Base-by-base conservation (phyloP, 208 protist species). In the Balamuthia mandrillaris region DNA sequence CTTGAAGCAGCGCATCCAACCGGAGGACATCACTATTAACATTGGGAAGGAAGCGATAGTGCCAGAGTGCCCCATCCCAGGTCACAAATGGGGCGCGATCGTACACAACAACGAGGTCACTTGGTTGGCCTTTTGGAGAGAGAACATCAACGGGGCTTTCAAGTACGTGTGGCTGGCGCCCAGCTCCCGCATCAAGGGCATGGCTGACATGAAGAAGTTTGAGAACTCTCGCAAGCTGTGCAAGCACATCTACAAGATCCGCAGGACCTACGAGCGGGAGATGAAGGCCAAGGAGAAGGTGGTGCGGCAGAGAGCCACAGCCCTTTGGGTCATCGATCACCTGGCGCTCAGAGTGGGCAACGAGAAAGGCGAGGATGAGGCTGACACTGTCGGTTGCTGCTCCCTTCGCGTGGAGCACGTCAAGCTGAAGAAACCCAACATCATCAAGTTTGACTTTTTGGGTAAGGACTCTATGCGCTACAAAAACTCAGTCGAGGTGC, bases 401-500 rank as follows among this genome's bases (percentile, higher is more conserved):
- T 98, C 97, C 16, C 94, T 99, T 37, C 95, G 98, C 75, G 92
- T 97, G 18, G 98, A 99, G 90, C 98, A 99, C 88, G 88, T 99
- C 56, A 74, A 87, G 2, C 83, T 92, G n/a, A 39, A 79, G 16
- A 79, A 94, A 93, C 90, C 63, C 39, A 16, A 81, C 44, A 85
- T 66, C 5, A 63, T 96, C 52, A 81, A 88, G 51, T 98, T 99
- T 88, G 97, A 99, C 90, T 99, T 99, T 86, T 92, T 99, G 16
- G 98, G 98, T 63, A 99, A 99, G 90, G 98, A 99, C 88, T 99
- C 96, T 0, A 99, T 99, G 60, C 81, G 97, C 97, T 94, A 95
- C 60, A 37, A 89, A 27, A 94, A 94, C 85, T 74, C 83, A 14
- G 84, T 90, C 7, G 9, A 87, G 51, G 85, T 92, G 75, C 63